Percentiles rank a stretch among this genome's conserved stretches.
Conservation (phyloP, 2,329 filamentous ascomycete genomes). For the Lasiodiplodia theobromae region DNA sequence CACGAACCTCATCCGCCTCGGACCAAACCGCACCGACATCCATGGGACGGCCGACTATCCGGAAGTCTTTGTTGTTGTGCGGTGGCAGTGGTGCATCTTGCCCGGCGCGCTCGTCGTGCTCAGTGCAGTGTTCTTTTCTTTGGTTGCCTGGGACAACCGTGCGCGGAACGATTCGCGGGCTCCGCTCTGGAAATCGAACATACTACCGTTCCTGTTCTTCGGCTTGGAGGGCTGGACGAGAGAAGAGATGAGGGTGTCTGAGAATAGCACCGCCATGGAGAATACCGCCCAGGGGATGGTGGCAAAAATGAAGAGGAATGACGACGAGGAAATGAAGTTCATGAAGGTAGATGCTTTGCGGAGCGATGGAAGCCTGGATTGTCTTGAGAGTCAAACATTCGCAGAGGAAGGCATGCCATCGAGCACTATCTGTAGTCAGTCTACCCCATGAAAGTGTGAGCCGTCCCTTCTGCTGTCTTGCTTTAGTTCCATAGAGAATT, state of each 20-base stretch:
- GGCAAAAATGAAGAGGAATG: neutral
- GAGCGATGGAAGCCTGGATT: too few relatives aligned
- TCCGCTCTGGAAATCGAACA: conserved; percentile 17
- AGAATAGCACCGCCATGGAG: neutral
- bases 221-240: neutral
- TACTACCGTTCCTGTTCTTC: conserved; percentile 1
- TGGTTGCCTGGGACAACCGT: neutral
- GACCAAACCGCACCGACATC: neutral
- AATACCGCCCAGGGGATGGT: neutral
- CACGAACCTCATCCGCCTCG: neutral
- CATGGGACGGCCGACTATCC: neutral
- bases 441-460: too few relatives aligned
- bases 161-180: neutral
- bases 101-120: neutral
- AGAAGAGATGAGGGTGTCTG: neutral
- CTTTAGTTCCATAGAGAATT: too few relatives aligned
- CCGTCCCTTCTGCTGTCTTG: too few relatives aligned
- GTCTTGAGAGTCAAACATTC: too few relatives aligned
- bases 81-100: conserved; percentile 10
- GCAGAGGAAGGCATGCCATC: too few relatives aligned
- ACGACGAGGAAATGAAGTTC: too few relatives aligned
- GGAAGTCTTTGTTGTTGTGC: conserved; percentile 2
- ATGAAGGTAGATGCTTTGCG: too few relatives aligned
- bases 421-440: too few relatives aligned
- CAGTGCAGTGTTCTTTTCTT: conserved; percentile 1